These are phyloP conservation scores for Mycena albidolilacea DNA, from an alignment of 768 basidiomycete species.

Conservation along the genomic window DNA sequence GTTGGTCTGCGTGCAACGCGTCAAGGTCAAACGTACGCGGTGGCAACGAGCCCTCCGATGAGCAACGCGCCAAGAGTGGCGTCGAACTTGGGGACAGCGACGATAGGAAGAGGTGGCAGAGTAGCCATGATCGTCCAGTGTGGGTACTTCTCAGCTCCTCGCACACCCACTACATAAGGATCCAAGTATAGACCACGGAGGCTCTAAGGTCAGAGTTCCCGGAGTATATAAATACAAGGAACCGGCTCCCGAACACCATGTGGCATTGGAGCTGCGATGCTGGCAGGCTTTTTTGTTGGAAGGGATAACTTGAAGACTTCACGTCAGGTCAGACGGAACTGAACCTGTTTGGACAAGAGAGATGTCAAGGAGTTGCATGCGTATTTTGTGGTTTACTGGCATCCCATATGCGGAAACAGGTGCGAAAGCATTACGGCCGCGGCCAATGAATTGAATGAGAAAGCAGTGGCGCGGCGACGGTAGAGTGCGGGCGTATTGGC, in stretches of 20 bases:
- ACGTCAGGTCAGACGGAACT: not conserved
- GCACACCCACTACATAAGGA: slow-evolving; percentile 10
- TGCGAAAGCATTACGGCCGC: not conserved
- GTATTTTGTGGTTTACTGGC: not conserved
- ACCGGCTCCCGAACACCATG: slow-evolving; percentile 23
- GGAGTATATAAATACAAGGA: not conserved
- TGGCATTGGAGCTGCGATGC: slow-evolving; percentile 10
- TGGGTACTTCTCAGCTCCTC: not conserved
- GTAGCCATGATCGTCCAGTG: slow-evolving; percentile 24
- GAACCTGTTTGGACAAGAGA: not conserved
- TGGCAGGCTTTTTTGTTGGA: slow-evolving; percentile 11
- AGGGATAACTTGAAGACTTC: not conserved
- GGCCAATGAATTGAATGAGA: not conserved
- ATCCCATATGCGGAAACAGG: too few species aligned
- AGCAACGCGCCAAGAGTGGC: slow-evolving; percentile 59
- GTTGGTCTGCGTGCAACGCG: slow-evolving; percentile 2
- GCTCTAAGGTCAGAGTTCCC: not conserved
- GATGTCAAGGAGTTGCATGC: not conserved
- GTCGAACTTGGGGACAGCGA: slow-evolving; percentile 53
- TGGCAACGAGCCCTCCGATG: slow-evolving; percentile 63
- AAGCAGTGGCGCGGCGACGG: not conserved
- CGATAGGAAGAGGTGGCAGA: not conserved
- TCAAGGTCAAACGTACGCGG: slow-evolving; percentile 58
- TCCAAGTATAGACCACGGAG: slow-evolving; percentile 20
- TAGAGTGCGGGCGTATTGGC: not conserved